Percentiles rank a stretch among this genome's conserved stretches.
These are phyloP conservation scores for Penicillium sp. DNA, from an alignment of 2,329 filamentous ascomycete genomes.

Conservation along the genomic window DNA sequence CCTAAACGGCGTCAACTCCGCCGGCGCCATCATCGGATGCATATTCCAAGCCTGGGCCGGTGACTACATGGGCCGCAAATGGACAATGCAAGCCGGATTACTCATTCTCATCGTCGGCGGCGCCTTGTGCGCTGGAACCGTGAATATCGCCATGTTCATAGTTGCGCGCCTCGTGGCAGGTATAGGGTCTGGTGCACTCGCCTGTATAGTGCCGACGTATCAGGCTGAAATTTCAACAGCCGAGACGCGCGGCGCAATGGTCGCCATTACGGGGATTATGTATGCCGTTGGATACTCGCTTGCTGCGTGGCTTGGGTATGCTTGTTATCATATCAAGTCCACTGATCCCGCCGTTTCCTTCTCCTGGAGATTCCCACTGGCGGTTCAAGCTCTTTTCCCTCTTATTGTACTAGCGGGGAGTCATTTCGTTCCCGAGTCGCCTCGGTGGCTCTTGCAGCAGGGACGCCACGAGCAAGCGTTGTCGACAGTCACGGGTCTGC, in stretches of 20 bases:
- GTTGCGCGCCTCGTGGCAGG: constrained; percentile 38
- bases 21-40: constrained; percentile 39
- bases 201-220: constrained; percentile 21
- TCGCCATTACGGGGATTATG: constrained; percentile 39
- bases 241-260: constrained; percentile 40
- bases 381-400: constrained; percentile 41
- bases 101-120: constrained; percentile 38
- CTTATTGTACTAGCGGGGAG: constrained; percentile 39
- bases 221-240: constrained; percentile 40
- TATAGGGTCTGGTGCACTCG: constrained; percentile 35
- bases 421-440: constrained; percentile 40
- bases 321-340: constrained; percentile 36
- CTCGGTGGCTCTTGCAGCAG: constrained; percentile 44
- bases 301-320: constrained; percentile 41
- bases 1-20: constrained; percentile 45
- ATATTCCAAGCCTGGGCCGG: constrained; percentile 38
- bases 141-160: constrained; percentile 40
- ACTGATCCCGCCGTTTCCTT: constrained; percentile 31
- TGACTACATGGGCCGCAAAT: constrained; percentile 36
- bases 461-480: constrained; percentile 40
- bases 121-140: constrained; percentile 36
- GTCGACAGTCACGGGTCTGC: constrained; percentile 34
- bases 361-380: constrained; percentile 46
- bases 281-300: constrained; percentile 41
- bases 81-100: constrained; percentile 19